These are phyloP conservation scores for Hypoxylon sp. DNA, from an alignment of 2,329 filamentous ascomycete genomes.

Conservation along the genomic window DNA sequence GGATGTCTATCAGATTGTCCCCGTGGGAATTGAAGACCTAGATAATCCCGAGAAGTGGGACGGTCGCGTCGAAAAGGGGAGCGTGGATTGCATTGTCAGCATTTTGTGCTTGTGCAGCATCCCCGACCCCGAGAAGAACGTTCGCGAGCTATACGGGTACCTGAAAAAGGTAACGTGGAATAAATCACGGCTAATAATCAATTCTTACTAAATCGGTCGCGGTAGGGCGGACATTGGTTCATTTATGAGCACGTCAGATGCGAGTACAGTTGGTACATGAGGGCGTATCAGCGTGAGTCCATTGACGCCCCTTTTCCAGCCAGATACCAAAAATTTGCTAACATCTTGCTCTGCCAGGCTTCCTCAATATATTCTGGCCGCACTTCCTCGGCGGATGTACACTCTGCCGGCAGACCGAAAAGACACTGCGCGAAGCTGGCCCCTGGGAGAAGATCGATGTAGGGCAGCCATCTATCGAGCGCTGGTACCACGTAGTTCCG, in stretches of 20 bases:
- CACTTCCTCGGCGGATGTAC: slow-evolving; percentile 66
- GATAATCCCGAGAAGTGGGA: slow-evolving; percentile 58
- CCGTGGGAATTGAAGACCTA: slow-evolving; percentile 73
- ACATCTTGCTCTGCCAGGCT: slow-evolving; percentile 54
- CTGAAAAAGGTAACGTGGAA: slow-evolving; percentile 62
- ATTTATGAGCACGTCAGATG: slow-evolving; percentile 72
- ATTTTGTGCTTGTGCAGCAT: slow-evolving; percentile 75
- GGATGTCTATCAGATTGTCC: slow-evolving; percentile 72
- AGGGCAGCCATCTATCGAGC: slow-evolving; percentile 58
- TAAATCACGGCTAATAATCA: no score
- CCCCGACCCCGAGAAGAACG: slow-evolving; percentile 70
- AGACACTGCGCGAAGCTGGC: slow-evolving; percentile 64
- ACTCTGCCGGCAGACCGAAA: slow-evolving; percentile 64
- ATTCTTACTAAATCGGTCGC: no score
- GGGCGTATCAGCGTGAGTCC: slow-evolving; percentile 66
- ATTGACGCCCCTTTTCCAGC: neutral
- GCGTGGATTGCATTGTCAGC: slow-evolving; percentile 72
- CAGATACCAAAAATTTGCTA: neutral
- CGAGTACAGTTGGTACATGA: slow-evolving; percentile 58
- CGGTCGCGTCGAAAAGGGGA: slow-evolving; percentile 65
- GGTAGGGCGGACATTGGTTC: slow-evolving; percentile 70
- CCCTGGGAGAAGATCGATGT: slow-evolving; percentile 67
- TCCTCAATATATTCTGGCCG: slow-evolving; percentile 69
- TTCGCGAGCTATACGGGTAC: slow-evolving; percentile 68
- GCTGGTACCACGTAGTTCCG: slow-evolving; percentile 62